A percentile compares a stretch with the other conserved stretches of the same genome.
These are phyloP conservation scores for Rhodotorula mucilaginosa DNA, from an alignment of 1,284 basidiomycete genomes.

Conservation along the genomic window DNA sequence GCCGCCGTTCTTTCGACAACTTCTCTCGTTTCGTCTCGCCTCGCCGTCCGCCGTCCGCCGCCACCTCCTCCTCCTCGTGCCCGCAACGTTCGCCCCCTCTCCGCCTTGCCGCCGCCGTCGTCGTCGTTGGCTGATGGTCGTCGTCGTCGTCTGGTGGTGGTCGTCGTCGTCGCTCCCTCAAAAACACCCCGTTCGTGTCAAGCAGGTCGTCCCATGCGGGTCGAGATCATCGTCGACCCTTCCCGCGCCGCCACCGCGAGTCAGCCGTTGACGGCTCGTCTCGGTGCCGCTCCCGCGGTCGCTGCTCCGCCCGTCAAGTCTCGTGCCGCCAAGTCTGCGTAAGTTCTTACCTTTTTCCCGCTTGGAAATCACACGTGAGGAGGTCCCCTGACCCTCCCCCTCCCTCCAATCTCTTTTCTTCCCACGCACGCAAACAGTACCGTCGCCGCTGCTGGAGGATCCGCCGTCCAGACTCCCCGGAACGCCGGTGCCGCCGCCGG, in stretches of 20 bases:
- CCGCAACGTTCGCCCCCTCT: not conserved
- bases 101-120: not conserved
- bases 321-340: constrained; percentile 40
- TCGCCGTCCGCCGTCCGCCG: not conserved
- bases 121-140: not conserved
- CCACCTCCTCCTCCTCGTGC: not conserved
- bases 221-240: constrained; percentile 93
- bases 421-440: constrained; percentile 4
- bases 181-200: not conserved
- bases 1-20: not conserved
- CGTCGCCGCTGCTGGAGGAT: constrained; percentile 33
- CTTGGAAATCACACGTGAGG: too few relatives aligned
- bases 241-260: constrained; percentile 57
- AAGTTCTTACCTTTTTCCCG: not conserved
- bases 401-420: too few relatives aligned
- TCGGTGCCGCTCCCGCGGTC: constrained; percentile 57
- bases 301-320: constrained; percentile 57
- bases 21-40: not conserved
- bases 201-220: constrained; percentile 94
- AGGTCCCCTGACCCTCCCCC: too few relatives aligned
- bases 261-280: constrained; percentile 42
- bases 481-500: constrained; percentile 41
- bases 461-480: constrained; percentile 34
- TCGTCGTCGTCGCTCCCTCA: too few relatives aligned
- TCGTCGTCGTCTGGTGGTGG: too few relatives aligned